Evolutionary conservation across 139 green algal species (phyloP), one percentile per base, ranked within the genome.

Genomic region (Limnomonas spitsbergensis): DNA sequence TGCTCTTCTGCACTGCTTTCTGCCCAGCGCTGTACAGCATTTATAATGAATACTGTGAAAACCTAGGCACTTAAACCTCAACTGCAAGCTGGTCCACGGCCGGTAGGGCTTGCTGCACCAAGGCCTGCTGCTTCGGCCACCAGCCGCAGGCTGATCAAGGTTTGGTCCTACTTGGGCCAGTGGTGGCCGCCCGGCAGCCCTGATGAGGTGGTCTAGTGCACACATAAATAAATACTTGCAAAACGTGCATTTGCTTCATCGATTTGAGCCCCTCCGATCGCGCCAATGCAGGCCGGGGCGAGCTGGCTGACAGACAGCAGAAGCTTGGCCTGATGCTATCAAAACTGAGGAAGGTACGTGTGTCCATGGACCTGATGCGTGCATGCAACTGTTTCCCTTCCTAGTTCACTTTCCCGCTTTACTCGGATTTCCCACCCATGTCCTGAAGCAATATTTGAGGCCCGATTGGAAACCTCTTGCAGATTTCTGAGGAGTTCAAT

Each of bases 281-380:
- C 29, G 14, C 56, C 29, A 6, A 20, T 42, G 35, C 36, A 74
- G 68, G 68, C 4, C 68, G 68, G 7, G 95, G 94, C 0, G 93
- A 98, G 85, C 89, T 98, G 40, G 87, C 91, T 26, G 94, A 98
- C 40, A 80, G 95, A 54, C 95, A 99, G 88, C 94, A 98, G 86
- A 92, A 88, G 69, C 90, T 98, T 31, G 88, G 85, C 0, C 69
- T 85, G 69, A 89, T 96, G 68, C 82, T 97, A 76, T 70, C 77
- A 2, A 77, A 78, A 29, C 83, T 98, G 0, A 91, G 87, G 56
- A 96, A 95, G 90, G 86, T 92, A 61, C 6, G 38, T 14, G n/a
- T n/a, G n/a, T n/a, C n/a, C n/a, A n/a, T n/a, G n/a, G n/a, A n/a
- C n/a, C n/a, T n/a, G n/a, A n/a, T n/a, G n/a, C n/a, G n/a, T n/a